These are phyloP conservation scores for Posidonia australis DNA, from an alignment of 106 monocot species.

Conservation along the genomic window DNA sequence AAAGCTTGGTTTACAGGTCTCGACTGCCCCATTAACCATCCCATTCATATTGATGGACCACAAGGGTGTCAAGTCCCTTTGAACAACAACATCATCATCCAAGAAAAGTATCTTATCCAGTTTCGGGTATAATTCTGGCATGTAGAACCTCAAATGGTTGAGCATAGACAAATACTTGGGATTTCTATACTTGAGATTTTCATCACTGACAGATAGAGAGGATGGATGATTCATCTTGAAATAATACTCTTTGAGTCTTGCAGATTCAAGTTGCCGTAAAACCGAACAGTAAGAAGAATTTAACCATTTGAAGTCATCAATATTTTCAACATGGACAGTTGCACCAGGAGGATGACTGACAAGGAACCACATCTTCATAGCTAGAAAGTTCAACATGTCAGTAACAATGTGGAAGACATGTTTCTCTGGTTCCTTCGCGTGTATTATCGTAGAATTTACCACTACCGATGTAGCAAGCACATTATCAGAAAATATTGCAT, in stretches of 20 bases:
- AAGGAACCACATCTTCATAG: conserved; percentile 73
- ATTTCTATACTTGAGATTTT: conserved; percentile 49
- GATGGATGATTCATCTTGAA: conserved; percentile 32
- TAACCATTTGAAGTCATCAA: conserved; percentile 60
- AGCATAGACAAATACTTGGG: conserved; percentile 70
- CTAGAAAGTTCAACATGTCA: conserved; percentile 54
- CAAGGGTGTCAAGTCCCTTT: conserved; percentile 47
- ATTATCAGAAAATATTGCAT: conserved; percentile 75
- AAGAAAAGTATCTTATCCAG: conserved; percentile 63
- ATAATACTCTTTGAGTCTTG: conserved; percentile 57
- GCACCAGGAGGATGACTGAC: conserved; percentile 41
- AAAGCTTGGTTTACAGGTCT: conserved; percentile 63
- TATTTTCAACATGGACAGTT: conserved; percentile 42
- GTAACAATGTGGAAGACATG: conserved; percentile 70
- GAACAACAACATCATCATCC: conserved; percentile 77
- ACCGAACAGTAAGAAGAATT: conserved; percentile 62
- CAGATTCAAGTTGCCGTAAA: conserved; percentile 44
- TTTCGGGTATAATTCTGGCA: conserved; percentile 70
- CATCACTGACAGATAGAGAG: too few relatives aligned
- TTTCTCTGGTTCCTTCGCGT: conserved; percentile 55
- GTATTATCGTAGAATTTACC: conserved; percentile 65
- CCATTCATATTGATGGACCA: conserved; percentile 56
- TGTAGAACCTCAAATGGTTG: conserved; percentile 69
- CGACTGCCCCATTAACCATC: conserved; percentile 77
- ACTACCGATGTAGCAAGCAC: conserved; percentile 62